Conservation (phyloP, 2,329 filamentous ascomycete genomes). For the Ophiostoma tasmaniense region DNA sequence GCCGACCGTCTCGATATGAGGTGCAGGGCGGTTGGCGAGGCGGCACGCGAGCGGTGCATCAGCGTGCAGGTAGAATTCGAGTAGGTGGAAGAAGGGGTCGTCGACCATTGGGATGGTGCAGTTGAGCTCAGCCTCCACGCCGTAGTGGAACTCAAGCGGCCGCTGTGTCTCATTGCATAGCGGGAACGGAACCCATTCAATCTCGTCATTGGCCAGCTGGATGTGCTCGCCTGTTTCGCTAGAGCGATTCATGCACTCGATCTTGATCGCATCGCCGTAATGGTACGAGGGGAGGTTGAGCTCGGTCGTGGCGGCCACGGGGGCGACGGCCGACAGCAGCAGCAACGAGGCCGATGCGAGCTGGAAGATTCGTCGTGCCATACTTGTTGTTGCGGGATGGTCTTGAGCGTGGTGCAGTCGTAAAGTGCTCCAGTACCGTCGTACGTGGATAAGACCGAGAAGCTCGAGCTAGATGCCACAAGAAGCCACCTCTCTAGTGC, state of each 20-base stretch:
- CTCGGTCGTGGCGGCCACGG: conserved; percentile 28
- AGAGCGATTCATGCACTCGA: conserved; percentile 62
- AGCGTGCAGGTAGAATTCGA: conserved; percentile 97
- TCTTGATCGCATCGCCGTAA: conserved; percentile 57
- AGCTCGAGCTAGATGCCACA: neutral
- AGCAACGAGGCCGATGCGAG: conserved; percentile 1
- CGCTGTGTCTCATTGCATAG: conserved; percentile 78
- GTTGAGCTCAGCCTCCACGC: conserved; percentile 70
- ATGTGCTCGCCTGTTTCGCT: conserved; percentile 89
- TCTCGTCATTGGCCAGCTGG: conserved; percentile 67
- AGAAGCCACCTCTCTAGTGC: conserved; percentile 3
- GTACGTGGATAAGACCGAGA: neutral
- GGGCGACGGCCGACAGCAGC: conserved; percentile 12
- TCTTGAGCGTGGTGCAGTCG: neutral
- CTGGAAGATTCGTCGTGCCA: conserved; percentile 13
- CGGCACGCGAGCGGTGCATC: conserved; percentile 90
- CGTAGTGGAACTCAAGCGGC: conserved; percentile 80
- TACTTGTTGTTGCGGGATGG: neutral
- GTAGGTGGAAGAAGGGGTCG: conserved; percentile 76
- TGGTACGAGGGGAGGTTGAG: conserved; percentile 51
- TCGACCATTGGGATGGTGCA: conserved; percentile 71
- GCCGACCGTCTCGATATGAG: conserved; percentile 46
- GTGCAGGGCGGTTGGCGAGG: conserved; percentile 65
- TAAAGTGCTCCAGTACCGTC: neutral
- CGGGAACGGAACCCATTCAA: conserved; percentile 88